Evolutionary conservation across 306 rosid genomes (phyloP).

Genomic region (Amphicarpaea edgeworthii): DNA sequence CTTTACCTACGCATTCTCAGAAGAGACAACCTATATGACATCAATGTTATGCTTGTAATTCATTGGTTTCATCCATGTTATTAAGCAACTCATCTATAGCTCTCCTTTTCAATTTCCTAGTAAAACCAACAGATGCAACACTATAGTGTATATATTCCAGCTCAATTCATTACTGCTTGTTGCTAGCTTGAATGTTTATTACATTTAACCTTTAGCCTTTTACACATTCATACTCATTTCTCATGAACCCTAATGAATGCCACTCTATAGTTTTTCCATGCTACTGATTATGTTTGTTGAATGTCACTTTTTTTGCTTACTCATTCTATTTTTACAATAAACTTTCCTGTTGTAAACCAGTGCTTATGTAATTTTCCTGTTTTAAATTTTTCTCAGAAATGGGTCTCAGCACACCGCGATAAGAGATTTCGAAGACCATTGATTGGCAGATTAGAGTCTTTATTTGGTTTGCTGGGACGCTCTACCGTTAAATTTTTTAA

Average conservation of each 20-base stretch:
- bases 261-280: background rate
- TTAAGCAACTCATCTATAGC: background rate
- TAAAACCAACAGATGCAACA: constrained; percentile 17
- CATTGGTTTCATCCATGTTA: constrained; percentile 5
- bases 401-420: constrained; percentile 83
- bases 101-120: constrained; percentile 23
- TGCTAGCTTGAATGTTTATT: constrained; percentile 7
- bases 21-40: constrained; percentile 8
- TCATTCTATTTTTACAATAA: constrained; percentile 24
- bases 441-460: constrained; percentile 46
- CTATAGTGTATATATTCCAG: background rate
- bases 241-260: background rate
- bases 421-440: constrained; percentile 51
- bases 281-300: constrained; percentile 10
- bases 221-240: background rate
- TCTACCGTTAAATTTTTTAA: constrained; percentile 43
- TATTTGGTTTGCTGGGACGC: constrained; percentile 30
- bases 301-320: constrained; percentile 2
- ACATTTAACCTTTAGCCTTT: background rate
- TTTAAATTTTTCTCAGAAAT: constrained; percentile 61
- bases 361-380: constrained; percentile 33
- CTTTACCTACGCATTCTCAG: background rate
- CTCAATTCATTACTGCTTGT: background rate
- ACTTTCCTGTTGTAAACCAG: background rate
- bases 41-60: constrained; percentile 1